phyloP scores from a whole-genome alignment of 371 early-diverging fungal species.

The Lichtheimia ornata region DNA sequence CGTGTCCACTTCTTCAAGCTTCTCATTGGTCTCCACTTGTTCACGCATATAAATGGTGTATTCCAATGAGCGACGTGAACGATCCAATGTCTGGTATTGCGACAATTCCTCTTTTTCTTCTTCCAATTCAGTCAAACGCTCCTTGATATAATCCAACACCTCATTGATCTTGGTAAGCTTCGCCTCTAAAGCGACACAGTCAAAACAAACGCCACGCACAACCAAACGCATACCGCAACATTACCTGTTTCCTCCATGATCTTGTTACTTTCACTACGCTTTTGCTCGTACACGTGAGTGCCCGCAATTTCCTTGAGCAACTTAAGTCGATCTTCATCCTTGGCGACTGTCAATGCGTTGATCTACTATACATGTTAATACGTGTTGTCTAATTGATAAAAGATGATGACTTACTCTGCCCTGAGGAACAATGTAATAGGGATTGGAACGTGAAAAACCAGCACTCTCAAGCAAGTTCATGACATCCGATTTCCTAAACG shows the following conservation, averaged over 20 bases:
- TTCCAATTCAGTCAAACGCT: slow-evolving; percentile 88
- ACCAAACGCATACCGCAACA: neutral
- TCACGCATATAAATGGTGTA: slow-evolving; percentile 92
- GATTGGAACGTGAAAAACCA: slow-evolving; percentile 97
- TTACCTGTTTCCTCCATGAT: slow-evolving; percentile 92
- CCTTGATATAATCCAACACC: slow-evolving; percentile 86
- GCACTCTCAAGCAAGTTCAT: slow-evolving; percentile 95
- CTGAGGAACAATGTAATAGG: slow-evolving; percentile 99
- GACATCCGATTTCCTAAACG: slow-evolving; percentile 85
- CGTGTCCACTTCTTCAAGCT: slow-evolving; percentile 73
- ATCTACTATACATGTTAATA: slow-evolving; percentile 48
- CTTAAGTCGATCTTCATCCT: slow-evolving; percentile 88
- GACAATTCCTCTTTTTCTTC: slow-evolving; percentile 92
- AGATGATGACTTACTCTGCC: slow-evolving; percentile 77
- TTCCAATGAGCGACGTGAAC: slow-evolving; percentile 86
- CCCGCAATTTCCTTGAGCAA: slow-evolving; percentile 99
- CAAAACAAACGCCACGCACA: neutral
- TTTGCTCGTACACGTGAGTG: slow-evolving; percentile 95
- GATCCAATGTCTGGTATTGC: slow-evolving; percentile 84
- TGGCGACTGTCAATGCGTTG: slow-evolving; percentile 91
- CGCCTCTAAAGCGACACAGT: slow-evolving; percentile 52
- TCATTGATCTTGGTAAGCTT: slow-evolving; percentile 92
- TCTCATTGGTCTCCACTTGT: slow-evolving; percentile 74
- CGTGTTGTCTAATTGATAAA: neutral
- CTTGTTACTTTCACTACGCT: slow-evolving; percentile 88